Evolutionary conservation across 257 asterid genomes (phyloP).

Genomic region (Jasminum sambac): DNA sequence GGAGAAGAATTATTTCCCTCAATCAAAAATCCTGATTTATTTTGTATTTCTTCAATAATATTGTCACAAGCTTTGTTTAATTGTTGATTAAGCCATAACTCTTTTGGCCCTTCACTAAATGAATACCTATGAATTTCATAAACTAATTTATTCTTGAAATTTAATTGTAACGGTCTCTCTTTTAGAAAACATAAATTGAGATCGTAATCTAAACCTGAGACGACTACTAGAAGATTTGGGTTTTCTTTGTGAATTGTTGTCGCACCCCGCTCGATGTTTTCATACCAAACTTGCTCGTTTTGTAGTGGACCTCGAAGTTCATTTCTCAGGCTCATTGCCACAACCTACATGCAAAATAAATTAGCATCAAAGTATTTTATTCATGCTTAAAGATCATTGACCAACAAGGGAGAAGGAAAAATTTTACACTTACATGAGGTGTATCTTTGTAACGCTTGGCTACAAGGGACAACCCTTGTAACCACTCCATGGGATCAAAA

Average conservation of each 20-base stretch:
- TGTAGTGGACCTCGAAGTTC: conserved; percentile 64
- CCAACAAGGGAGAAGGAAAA: not conserved
- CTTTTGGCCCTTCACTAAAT: conserved; percentile 27
- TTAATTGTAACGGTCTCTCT: conserved; percentile 25
- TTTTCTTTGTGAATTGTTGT: conserved; percentile 39
- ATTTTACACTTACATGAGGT: conserved; percentile 33
- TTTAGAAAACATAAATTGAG: conserved; percentile 40
- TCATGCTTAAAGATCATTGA: not conserved
- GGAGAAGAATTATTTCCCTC: conserved; percentile 44
- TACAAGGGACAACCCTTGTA: conserved; percentile 43
- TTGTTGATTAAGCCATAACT: conserved; percentile 27
- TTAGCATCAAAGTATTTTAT: not conserved
- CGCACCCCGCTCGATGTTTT: conserved; percentile 42
- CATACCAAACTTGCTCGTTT: conserved; percentile 39
- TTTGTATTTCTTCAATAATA: conserved; percentile 18
- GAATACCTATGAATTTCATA: conserved; percentile 57
- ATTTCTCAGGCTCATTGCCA: conserved; percentile 58
- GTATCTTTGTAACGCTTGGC: conserved; percentile 40
- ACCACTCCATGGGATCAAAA: conserved; percentile 68
- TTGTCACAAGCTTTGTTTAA: conserved; percentile 33
- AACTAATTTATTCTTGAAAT: conserved; percentile 37
- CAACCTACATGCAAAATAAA: conserved; percentile 36
- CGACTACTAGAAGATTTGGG: conserved; percentile 41
- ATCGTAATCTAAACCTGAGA: conserved; percentile 51
- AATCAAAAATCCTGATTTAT: conserved; percentile 38